A percentile compares a stretch with the other conserved stretches of the same genome.
Evolutionary conservation across 2,329 filamentous ascomycete genomes (phyloP).

Genomic region (Aspergillus sp.): DNA sequence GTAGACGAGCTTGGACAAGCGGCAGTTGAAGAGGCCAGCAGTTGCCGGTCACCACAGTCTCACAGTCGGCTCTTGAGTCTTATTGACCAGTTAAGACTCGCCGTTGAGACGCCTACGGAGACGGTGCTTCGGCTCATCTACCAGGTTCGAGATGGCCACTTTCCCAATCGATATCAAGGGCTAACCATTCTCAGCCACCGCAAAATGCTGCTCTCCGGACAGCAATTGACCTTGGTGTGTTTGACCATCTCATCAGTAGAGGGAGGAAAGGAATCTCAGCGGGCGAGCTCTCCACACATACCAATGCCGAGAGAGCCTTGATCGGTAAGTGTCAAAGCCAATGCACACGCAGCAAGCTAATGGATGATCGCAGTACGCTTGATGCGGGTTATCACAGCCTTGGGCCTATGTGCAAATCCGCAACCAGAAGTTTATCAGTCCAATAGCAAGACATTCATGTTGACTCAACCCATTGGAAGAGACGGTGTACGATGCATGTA

Average conservation of each 20-base stretch:
- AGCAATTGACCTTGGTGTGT: slow-evolving; percentile 37
- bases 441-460: slow-evolving; percentile 32
- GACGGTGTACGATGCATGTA: slow-evolving; percentile 39
- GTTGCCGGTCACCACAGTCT: slow-evolving; percentile 24
- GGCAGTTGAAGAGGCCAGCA: slow-evolving; percentile 23
- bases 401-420: slow-evolving; percentile 31
- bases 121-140: slow-evolving; percentile 39
- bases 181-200: slow-evolving; percentile 31
- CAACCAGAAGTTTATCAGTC: slow-evolving; percentile 29
- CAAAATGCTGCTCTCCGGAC: slow-evolving; percentile 39
- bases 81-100: slow-evolving; percentile 34
- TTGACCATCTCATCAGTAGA: slow-evolving; percentile 31
- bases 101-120: slow-evolving; percentile 38
- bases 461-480: slow-evolving; percentile 34
- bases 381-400: slow-evolving; percentile 36
- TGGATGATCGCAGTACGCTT: slow-evolving; percentile 28
- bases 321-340: slow-evolving; percentile 29
- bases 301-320: slow-evolving; percentile 34
- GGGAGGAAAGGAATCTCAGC: slow-evolving; percentile 30
- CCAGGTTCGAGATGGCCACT: slow-evolving; percentile 29
- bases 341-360: not conserved
- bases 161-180: not conserved
- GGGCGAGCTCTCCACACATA: slow-evolving; percentile 31
- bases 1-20: slow-evolving; percentile 21
- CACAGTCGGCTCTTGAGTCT: slow-evolving; percentile 35